phyloP scores from a whole-genome alignment of 441 rosid species.

The Jatropha podagrica region DNA sequence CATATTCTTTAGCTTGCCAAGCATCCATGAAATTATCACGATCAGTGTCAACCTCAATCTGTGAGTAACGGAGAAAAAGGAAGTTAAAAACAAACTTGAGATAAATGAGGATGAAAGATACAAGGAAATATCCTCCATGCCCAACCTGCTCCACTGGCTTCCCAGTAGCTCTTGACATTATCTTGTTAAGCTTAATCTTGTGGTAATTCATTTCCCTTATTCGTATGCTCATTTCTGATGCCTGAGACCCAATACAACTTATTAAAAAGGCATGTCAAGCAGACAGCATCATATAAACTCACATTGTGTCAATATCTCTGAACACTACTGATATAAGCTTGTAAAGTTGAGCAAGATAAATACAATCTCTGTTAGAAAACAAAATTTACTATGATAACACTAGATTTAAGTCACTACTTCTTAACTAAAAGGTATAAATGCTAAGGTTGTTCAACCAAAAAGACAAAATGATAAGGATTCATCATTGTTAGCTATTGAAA shows the following conservation, averaged over 20 bases:
- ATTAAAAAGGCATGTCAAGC: not conserved
- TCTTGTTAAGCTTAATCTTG: slow-evolving; percentile 75
- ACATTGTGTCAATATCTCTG: not conserved
- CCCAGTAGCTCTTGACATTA: slow-evolving; percentile 71
- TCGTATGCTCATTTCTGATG: slow-evolving; percentile 66
- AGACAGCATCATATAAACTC: not conserved
- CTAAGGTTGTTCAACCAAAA: not conserved
- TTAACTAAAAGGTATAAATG: not conserved
- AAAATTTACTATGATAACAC: not conserved
- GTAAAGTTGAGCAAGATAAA: not conserved
- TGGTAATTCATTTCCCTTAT: slow-evolving; percentile 79
- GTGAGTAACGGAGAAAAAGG: slow-evolving; percentile 8
- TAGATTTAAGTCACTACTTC: not conserved
- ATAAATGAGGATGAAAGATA: slow-evolving; percentile 4
- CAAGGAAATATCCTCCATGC: not conserved
- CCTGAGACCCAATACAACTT: slow-evolving; percentile 46
- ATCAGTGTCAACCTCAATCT: slow-evolving; percentile 80
- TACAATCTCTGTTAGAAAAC: not conserved
- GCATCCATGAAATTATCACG: slow-evolving; percentile 83
- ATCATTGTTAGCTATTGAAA: not conserved
- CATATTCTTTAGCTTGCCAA: slow-evolving; percentile 92
- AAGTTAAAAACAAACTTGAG: not conserved
- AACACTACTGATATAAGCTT: not conserved
- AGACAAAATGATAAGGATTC: not conserved
- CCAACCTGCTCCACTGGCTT: slow-evolving; percentile 66